Evolutionary conservation across 2,329 filamentous ascomycete genomes (phyloP), one percentile per base, ranked within the genome.

Genomic region (Verticillium nonalfalfae): DNA sequence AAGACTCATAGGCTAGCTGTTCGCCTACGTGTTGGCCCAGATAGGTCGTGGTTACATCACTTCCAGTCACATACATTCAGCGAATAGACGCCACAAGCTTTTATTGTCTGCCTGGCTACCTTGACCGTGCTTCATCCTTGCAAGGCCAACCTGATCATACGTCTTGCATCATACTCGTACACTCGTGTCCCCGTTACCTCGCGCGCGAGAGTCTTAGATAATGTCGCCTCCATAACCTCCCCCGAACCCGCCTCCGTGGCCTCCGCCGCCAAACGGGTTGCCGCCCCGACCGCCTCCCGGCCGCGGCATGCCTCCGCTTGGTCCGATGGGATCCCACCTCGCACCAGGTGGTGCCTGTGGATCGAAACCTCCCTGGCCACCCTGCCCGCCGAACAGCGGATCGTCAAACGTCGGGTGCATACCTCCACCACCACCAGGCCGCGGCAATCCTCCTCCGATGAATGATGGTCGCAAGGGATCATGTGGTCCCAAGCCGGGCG

Each of bases 341-440:
- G 93, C 89, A 1, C 95, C 95, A 1, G 92, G 93, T 4, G 95
- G 95, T 34, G 86, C 88, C 71, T 88, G 89, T 1, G 89, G 87
- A 70, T 93, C 84, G 69, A 84, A 89, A 15, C 72, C 79, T 39
- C 79, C 74, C 7, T 72, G 78, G 1, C 75, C 74, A 10, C 78
- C 78, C 10, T 73, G 75, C 0, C 88, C 89, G 6, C 82, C 83
- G 71, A 97, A 97, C 57, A 97, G 75, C 7, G 91, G 92, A 71
- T 98, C 93, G 68, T 97, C 92, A 72, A 97, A 95, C 0, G 93
- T 96, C 1, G 95, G 95, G 74, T 97, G 91, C 95, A 99, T 99
- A 1, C 95, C 95, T 13, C 89, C 87, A 11, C 83, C 83, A 21
- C 87, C 84, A 14, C 85, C 84, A 1, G 81, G 79, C n/a, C 81